Evolutionary conservation across 1,284 basidiomycete genomes (phyloP).

Genomic region (Vanrija sp.): DNA sequence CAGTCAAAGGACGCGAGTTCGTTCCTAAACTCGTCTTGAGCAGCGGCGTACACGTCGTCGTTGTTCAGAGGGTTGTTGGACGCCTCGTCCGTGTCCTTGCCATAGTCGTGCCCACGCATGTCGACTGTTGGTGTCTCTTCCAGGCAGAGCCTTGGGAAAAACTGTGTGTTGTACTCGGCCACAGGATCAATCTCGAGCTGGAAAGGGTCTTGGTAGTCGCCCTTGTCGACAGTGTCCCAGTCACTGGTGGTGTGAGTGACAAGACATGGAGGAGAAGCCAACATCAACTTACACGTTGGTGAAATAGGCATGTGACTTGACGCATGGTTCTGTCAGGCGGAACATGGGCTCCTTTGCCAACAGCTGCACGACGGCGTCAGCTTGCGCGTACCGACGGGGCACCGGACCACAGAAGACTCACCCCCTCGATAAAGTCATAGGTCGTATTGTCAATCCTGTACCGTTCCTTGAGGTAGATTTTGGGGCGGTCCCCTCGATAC

Average conservation of each 20-base stretch:
- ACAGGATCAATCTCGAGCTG: conserved; percentile 88
- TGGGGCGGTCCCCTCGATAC: conserved; percentile 21
- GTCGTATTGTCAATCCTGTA: conserved; percentile 82
- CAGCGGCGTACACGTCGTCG: conserved; percentile 30
- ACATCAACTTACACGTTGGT: conserved; percentile 73
- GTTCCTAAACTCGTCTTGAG: conserved; percentile 24
- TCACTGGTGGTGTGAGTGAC: conserved; percentile 17
- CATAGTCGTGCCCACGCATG: conserved; percentile 35
- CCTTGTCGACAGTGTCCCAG: conserved; percentile 33
- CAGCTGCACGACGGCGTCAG: conserved; percentile 55
- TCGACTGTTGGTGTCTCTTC: conserved; percentile 74
- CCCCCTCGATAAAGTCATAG: conserved; percentile 88
- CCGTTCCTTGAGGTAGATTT: conserved; percentile 11
- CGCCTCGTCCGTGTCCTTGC: conserved; percentile 12
- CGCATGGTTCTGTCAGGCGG: conserved; percentile 75
- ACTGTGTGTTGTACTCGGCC: conserved; percentile 92
- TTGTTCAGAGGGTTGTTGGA: conserved; percentile 32
- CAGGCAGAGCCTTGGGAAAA: conserved; percentile 95
- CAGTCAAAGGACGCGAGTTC: conserved; percentile 39
- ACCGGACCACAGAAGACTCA: conserved; percentile 51
- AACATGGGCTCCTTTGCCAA: conserved; percentile 87
- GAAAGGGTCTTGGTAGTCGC: conserved; percentile 69
- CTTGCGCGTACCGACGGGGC: conserved; percentile 5
- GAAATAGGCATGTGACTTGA: conserved; percentile 94
- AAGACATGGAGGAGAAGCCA: neutral